Base-by-base conservation (phyloP, 805 yeast genomes). In the Blastobotrys attinorum region DNA sequence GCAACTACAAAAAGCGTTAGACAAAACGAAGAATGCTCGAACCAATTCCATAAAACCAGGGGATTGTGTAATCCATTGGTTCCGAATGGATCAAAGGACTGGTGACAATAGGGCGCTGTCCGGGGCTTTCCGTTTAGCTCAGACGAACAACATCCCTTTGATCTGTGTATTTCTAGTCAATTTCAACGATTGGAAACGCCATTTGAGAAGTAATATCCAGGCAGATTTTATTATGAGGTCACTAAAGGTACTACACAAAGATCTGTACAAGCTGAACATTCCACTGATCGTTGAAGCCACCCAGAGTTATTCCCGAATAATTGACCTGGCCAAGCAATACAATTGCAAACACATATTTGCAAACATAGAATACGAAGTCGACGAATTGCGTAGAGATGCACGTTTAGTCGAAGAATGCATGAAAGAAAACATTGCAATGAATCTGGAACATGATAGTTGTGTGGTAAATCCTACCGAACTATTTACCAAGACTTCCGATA, bases 41-140 rank as follows among this genome's bases (percentile, higher is more conserved):
- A n/a, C n/a, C n/a, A 25, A 25, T 11, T 8, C 10, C 7, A 25
- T 15, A 3, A 13, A 13, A 3, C 21, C 17, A 3, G 36, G 36
- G 21, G 5, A 32, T 4, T 13, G 21, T 7, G 40, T 37, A 18
- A 13, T 71, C 16, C 77, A 73, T 53, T 65, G 76, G 67, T 73
- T 75, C 42, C 54, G 70, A 15, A 62, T 66, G 31, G 81, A 76
- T 48, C 56, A 75, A 22, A 58, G 80, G 37, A 43, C 66, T 5
- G 56, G 53, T 7, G 77, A 75, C 51, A 75, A 75, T 50, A 58
- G 56, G 1, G 72, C 69, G 0, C 58, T 75, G 32, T 55, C 47
- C 11, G 47, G 60, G 15, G 72, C 74, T 1, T 50, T 67, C 31
- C 47, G 61, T 18, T 47, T 57, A 6, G 70, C 70, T 2, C 42